Evolutionary conservation across 2,329 filamentous ascomycete genomes (phyloP).

Genomic region (Ascochyta clinopodiicola): DNA sequence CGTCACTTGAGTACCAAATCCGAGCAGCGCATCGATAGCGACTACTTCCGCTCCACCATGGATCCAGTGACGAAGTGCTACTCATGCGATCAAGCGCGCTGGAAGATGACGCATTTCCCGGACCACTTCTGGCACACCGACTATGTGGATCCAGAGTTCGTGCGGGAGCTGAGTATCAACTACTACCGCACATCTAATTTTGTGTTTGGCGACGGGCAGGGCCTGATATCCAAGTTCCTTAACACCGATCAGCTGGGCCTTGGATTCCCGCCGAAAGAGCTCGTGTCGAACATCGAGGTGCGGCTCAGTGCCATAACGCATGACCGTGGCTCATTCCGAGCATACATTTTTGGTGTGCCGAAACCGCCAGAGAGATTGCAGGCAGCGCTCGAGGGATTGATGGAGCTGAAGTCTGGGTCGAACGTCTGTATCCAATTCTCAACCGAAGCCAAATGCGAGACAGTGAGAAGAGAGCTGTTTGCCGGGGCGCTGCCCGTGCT

Average conservation of each 20-base stretch:
- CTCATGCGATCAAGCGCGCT: slow-evolving; percentile 22
- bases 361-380: slow-evolving; percentile 24
- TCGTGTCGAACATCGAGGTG: slow-evolving; percentile 23
- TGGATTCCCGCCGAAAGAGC: slow-evolving; percentile 13
- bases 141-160: slow-evolving; percentile 13
- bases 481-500: slow-evolving; percentile 13
- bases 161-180: slow-evolving; percentile 23
- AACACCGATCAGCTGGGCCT: slow-evolving; percentile 22
- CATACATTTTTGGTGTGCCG: slow-evolving; percentile 27
- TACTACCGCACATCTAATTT: slow-evolving; percentile 30
- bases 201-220: slow-evolving; percentile 25
- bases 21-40: slow-evolving; percentile 23
- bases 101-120: slow-evolving; percentile 26
- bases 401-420: slow-evolving; percentile 22
- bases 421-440: slow-evolving; percentile 22
- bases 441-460: slow-evolving; percentile 19
- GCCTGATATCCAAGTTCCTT: slow-evolving; percentile 24
- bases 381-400: slow-evolving; percentile 22
- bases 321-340: slow-evolving; percentile 26
- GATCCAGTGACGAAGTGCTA: slow-evolving; percentile 26
- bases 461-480: slow-evolving; percentile 19
- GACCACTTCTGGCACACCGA: slow-evolving; percentile 25
- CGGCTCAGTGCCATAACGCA: slow-evolving; percentile 24
- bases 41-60: slow-evolving; percentile 28
- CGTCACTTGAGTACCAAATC: slow-evolving; percentile 18